A percentile compares a stretch with the other conserved stretches of the same genome.
phyloP scores from a whole-genome alignment of 108 stramenopile species.

The Aurantiochytrium sp. region DNA sequence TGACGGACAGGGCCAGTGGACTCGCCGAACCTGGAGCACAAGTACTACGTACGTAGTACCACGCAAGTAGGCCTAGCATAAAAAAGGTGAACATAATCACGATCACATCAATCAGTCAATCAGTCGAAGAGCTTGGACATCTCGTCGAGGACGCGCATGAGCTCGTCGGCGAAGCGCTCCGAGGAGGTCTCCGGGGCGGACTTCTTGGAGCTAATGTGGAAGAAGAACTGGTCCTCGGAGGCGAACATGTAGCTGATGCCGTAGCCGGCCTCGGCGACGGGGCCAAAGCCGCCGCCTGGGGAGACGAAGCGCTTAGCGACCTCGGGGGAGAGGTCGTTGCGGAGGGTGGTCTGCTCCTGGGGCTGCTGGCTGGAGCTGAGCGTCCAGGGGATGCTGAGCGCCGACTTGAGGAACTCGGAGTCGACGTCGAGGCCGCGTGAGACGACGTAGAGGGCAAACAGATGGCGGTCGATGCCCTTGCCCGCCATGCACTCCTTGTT shows the following conservation, averaged over 20 bases:
- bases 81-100: no score
- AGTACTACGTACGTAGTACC: no score
- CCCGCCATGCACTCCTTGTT: constrained; percentile 11
- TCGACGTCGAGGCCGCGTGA: constrained; percentile 15
- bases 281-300: constrained; percentile 38
- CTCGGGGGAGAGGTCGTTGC: neutral
- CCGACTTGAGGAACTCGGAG: constrained; percentile 30
- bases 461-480: constrained; percentile 29
- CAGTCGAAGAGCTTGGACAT: constrained; percentile 26
- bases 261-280: constrained; percentile 37
- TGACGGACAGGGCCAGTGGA: no score
- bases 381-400: constrained; percentile 20
- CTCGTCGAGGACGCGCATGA: constrained; percentile 12
- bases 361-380: constrained; percentile 35
- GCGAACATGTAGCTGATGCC: constrained; percentile 36
- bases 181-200: constrained; percentile 15
- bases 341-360: constrained; percentile 35
- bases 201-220: constrained; percentile 34
- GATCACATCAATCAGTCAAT: no score
- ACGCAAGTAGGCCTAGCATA: no score
- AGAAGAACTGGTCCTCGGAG: constrained; percentile 32
- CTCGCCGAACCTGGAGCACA: no score
- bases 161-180: neutral
- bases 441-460: constrained; percentile 40
- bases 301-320: neutral